phyloP scores from a whole-genome alignment of 2,329 filamentous ascomycete genomes.

The Talaromyces atroroseus region DNA sequence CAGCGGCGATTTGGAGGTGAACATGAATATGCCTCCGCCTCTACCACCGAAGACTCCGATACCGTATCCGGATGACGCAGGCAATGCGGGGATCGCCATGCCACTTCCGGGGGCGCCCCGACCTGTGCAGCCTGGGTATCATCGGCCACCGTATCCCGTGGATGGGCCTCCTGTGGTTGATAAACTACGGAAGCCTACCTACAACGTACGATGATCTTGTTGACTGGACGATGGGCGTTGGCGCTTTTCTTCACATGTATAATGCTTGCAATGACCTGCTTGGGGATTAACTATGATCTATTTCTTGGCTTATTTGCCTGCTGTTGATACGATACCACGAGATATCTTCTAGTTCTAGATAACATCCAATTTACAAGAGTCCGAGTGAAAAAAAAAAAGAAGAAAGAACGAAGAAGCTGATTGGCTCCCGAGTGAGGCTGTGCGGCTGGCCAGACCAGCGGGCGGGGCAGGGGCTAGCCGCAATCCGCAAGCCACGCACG shows the following conservation, averaged over 20 bases:
- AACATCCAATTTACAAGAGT: too few species aligned
- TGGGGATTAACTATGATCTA: not conserved
- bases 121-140: conserved; percentile 17
- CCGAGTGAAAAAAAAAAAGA: too few species aligned
- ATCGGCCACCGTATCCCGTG: conserved; percentile 67
- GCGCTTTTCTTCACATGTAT: not conserved
- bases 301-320: not conserved
- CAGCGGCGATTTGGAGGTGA: conserved; percentile 28
- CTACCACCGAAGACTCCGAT: conserved; percentile 73
- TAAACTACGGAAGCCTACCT: conserved; percentile 78
- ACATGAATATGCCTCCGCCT: conserved; percentile 53
- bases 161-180: conserved; percentile 79
- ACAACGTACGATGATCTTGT: conserved; percentile 42
- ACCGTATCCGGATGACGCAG: conserved; percentile 42
- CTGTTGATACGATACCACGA: conserved; percentile 9
- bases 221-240: not conserved
- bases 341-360: too few species aligned
- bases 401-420: not conserved
- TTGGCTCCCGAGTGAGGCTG: not conserved
- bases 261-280: not conserved
- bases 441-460: not conserved
- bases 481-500: not conserved
- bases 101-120: conserved; percentile 23
- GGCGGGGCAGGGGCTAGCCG: not conserved
- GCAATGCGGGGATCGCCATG: conserved; percentile 28